A percentile compares a stretch with the other conserved stretches of the same genome.
Evolutionary conservation across 352 stramenopile genomes (phyloP).

Genomic region (Peronospora belbahrii): DNA sequence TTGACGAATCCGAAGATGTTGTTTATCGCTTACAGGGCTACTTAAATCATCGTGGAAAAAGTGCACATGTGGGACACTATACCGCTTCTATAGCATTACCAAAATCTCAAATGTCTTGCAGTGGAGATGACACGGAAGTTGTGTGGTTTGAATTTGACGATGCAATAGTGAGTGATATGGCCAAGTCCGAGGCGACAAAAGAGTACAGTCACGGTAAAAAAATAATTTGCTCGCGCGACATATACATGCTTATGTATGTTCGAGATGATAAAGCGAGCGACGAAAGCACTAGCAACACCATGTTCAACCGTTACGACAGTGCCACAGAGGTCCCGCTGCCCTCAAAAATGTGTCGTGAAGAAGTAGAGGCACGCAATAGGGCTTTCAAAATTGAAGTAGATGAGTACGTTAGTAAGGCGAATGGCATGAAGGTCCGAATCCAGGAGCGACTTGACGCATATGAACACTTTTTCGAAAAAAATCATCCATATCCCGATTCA

Average conservation of each 20-base stretch:
- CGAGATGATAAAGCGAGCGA: constrained; percentile 25
- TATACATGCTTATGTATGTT: constrained; percentile 84
- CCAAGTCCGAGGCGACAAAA: constrained; percentile 26
- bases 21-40: constrained; percentile 71
- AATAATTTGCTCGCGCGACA: constrained; percentile 65
- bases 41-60: constrained; percentile 78
- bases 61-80: constrained; percentile 78
- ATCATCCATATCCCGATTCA: constrained; percentile 31
- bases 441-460: constrained; percentile 46
- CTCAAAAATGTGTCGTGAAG: constrained; percentile 29
- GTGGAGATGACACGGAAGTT: constrained; percentile 3
- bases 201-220: constrained; percentile 37
- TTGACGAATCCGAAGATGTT: constrained; percentile 30
- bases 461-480: constrained; percentile 53
- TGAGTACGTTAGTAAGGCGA: constrained; percentile 38
- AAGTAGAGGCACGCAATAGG: constrained; percentile 44
- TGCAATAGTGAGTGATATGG: constrained; percentile 51
- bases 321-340: constrained; percentile 10
- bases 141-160: constrained; percentile 86
- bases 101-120: constrained; percentile 7
- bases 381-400: constrained; percentile 43
- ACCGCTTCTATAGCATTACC: constrained; percentile 71
- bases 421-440: constrained; percentile 43
- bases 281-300: not conserved
- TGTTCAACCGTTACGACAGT: not conserved